Base-by-base conservation (phyloP, 2,329 filamentous ascomycete genomes). In the Exophiala oligosperma region DNA sequence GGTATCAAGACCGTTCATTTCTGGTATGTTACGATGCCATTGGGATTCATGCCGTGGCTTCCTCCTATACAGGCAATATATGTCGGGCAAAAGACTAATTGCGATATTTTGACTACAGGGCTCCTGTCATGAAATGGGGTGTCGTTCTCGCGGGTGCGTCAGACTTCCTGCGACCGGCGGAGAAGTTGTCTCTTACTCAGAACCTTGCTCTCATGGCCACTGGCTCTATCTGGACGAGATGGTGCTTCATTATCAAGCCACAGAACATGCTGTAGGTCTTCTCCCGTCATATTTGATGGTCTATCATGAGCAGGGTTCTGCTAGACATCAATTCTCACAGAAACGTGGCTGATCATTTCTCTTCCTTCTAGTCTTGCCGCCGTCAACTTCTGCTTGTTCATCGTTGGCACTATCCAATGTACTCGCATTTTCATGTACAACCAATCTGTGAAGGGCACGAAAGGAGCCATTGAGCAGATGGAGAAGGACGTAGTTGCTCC, bases 231-330 rank as follows among this genome's bases (percentile, higher is more conserved):
- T 99, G 94, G 94, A 99, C 94, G 47, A 86, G 94, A 67, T 99
- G 94, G 94, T 99, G 94, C 82, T 83, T 97, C 73, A 89, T 99
- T 75, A 99, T 99, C 78, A 92, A 87, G 76, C 94, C 94, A 57
- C 87, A 86, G 77, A 99, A 99, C 82, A 79, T 92, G 71, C 88
- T 97, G 88, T 91, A 79, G 49, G 86, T 78, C 21, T 23, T 14
- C 17, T 51, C n/a, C 24, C 8, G 8, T 41, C 11, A 32, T 32
- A 43, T 11, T 17, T 24, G 6, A 37, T 37, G 2, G n/a, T 17
- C 11, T 49, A 17, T 28, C 26, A 28, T n/a, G 1, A 21, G 21
- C 43, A n/a, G 12, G 9, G 12, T 2, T 2, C 43, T 46, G 3
- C 12, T 23, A 2, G 43, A 5, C 3, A 26, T 23, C 26, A 24